Evolutionary conservation across 2,329 filamentous ascomycete species (phyloP), one percentile per base, ranked within the genome.

Genomic region (Penicillium janthinellum): DNA sequence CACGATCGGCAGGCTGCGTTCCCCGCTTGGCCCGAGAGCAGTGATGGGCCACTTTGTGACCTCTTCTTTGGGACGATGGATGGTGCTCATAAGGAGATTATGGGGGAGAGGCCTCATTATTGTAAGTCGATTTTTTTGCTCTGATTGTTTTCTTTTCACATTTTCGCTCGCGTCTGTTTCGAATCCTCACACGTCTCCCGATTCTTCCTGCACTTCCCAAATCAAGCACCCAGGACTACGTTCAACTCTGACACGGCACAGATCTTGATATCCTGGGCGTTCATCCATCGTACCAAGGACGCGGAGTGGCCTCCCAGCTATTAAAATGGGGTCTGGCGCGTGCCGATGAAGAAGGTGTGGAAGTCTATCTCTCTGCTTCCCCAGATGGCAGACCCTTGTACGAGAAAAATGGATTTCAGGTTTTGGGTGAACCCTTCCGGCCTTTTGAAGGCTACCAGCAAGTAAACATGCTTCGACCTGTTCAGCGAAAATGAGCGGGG

Each of bases 321-420:
- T 64, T 78, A 6, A 67, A 68, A 53, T 77, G 73, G 72, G 75
- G 74, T 2, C 49, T 79, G 1, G 68, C 72, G 11, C 71, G 76
- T 15, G 76, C 78, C 1, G 71, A 71, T 51, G 68, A 64, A 20
- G 71, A 72, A 34, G 69, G 71, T 0, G 39, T 79, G 4, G 70
- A 75, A 20, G 69, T 67, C 2, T 79, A 71, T 41, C 69, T 81
- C 0, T 70, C 75, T 39, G 69, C 77, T 14, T 76, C 75, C 2
- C 64, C 67, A 14, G 67, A 55, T 5, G 79, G 72, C 1, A 74
- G 72, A 52, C 59, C 63, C 1, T 25, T 81, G 37, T 81, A 81
- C 61, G 54, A 70, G 59, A 79, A 70, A 44, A 68, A 70, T 54
- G 77, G 77, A 4, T 81, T 81, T 61, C 64, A 66, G 25, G 66